Percentiles rank a stretch among this genome's conserved stretches.
Evolutionary conservation across 2,329 filamentous ascomycete genomes (phyloP).

Genomic region (Lasiodiplodia sp.): DNA sequence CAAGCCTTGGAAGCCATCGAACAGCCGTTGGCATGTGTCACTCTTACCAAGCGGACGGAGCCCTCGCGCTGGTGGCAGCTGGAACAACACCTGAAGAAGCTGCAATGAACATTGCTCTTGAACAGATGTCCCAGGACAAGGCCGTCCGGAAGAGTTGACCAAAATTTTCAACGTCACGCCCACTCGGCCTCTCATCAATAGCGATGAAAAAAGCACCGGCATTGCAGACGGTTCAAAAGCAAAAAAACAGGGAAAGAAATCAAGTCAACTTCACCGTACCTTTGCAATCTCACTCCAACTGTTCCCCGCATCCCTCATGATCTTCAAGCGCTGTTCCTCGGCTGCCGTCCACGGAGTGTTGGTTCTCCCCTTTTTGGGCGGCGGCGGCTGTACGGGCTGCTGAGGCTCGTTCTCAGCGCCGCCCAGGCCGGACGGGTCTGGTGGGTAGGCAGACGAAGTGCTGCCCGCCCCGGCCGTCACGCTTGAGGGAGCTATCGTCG

Average conservation of each 20-base stretch:
- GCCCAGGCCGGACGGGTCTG: constrained; percentile 23
- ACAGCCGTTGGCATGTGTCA: background rate
- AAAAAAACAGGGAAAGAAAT: constrained; percentile 1
- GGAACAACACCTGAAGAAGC: background rate
- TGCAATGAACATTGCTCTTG: background rate
- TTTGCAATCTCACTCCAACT: constrained; percentile 99
- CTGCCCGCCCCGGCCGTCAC: background rate
- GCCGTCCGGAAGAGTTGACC: background rate
- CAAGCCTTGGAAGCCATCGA: background rate
- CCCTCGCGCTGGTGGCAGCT: background rate
- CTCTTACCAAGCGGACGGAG: background rate
- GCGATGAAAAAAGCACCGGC: background rate
- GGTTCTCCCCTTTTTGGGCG: constrained; percentile 90
- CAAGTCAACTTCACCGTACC: constrained; percentile 56
- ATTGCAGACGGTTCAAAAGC: background rate
- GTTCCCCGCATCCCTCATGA: constrained; percentile 89
- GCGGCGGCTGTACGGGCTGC: constrained; percentile 37
- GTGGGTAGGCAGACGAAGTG: constrained; percentile 3
- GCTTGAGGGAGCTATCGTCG: constrained; percentile 26
- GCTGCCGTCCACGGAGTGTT: constrained; percentile 98
- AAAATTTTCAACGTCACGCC: background rate
- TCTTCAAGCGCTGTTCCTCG: constrained; percentile 90
- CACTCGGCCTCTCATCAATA: background rate
- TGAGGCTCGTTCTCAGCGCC: constrained; percentile 9
- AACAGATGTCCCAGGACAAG: background rate